Evolutionary conservation across 441 rosid species (phyloP).

Genomic region (Biscutella laevigata): DNA sequence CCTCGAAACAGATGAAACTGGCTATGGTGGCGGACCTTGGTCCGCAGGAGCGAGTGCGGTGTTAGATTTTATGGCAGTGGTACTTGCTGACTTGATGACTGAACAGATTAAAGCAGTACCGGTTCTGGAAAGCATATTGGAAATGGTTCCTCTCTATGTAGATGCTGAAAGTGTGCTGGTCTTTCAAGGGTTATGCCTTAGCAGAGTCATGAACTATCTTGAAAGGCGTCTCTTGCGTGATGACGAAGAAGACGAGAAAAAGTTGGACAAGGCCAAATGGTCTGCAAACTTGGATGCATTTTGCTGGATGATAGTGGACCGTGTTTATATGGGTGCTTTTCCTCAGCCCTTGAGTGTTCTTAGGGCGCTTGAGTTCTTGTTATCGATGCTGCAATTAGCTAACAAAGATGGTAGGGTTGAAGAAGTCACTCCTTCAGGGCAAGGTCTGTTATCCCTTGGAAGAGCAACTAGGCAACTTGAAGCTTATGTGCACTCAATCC

Average conservation of each 20-base stretch:
- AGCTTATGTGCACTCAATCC: constrained; percentile 82
- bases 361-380: constrained; percentile 81
- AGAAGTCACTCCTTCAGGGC: constrained; percentile 82
- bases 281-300: constrained; percentile 88
- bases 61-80: constrained; percentile 89
- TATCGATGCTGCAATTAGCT: constrained; percentile 95
- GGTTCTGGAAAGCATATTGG: constrained; percentile 65
- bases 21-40: constrained; percentile 96
- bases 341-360: constrained; percentile 82
- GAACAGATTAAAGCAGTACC: constrained; percentile 89
- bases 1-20: constrained; percentile 75
- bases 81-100: constrained; percentile 77
- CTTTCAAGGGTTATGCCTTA: constrained; percentile 87
- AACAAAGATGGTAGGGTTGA: constrained; percentile 98
- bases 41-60: constrained; percentile 93
- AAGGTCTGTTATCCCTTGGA: constrained; percentile 78
- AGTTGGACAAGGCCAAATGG: constrained; percentile 89
- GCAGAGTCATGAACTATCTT: constrained; percentile 89
- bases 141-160: constrained; percentile 71
- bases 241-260: constrained; percentile 95
- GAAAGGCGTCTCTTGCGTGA: constrained; percentile 99
- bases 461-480: constrained; percentile 89
- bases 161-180: constrained; percentile 78
- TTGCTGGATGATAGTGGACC: constrained; percentile 97
- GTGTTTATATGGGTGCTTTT: constrained; percentile 95